Base-by-base conservation (phyloP, 2,329 filamentous ascomycete genomes). In the Magnaporthiopsis poae region DNA sequence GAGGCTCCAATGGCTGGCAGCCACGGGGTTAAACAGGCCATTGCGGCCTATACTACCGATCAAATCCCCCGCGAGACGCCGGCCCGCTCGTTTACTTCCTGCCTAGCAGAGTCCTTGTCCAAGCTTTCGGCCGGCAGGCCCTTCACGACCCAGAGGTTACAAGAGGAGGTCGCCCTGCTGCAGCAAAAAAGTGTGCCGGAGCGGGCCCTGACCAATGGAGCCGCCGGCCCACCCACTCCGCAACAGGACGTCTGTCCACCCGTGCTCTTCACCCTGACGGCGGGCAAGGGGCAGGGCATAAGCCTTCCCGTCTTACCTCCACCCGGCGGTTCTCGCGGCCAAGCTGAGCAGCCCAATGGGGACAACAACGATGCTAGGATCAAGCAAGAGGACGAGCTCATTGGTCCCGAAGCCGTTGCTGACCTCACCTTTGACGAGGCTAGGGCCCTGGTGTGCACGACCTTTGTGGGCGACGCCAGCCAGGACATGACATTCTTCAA, bases 401-500 rank as follows among this genome's bases (percentile, higher is more conserved):
- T 84, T 68, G 79, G 81, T 46, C 78, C 80, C 9, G 79, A 79
- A 25, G 78, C 80, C 2, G 80, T 82, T 1, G 77, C 81, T 5
- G 84, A 86, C 69, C 76, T 88, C 27, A 82, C 81, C 12, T 87
- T 89, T 70, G 85, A 88, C 39, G 85, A 88, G 70, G 79, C 82
- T 11, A 80, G 86, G 69, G 83, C 88, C n/a, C 76, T 89, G 13
- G 86, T 88, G 1, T 88, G 86, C 73, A 89, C 86, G 0, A 88
- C 86, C 0, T 88, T 88, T 72, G 84, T 88, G 35, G 86, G 86
- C 35, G 86, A 88, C 70, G 84, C 86, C 3, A 88, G 84, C 70
- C 80, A 85, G 15, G 86, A 88, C 69, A 88, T 88, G 85, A 82
- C 84, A 3, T 87, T 82, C 67, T 88, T 88, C 73, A 84, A 87